Conservation (phyloP, 2,329 filamentous ascomycete species). For the Gliomastix tumulicola region DNA sequence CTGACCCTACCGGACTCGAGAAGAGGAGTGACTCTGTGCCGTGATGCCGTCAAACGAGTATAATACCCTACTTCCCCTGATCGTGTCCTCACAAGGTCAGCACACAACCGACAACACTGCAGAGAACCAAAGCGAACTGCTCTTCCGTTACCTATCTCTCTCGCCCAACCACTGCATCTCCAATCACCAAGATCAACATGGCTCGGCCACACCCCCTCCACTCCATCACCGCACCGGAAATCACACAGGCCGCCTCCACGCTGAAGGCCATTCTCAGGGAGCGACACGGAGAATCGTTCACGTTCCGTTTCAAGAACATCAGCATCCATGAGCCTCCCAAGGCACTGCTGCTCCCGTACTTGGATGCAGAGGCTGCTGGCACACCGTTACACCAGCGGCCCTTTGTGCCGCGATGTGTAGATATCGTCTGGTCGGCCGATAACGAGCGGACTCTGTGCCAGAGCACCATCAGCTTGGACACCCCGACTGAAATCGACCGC, state of each 20-base stretch:
- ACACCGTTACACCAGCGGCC: not conserved
- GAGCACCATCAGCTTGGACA: not conserved
- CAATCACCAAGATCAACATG: too few species aligned
- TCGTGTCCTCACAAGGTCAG: too few species aligned
- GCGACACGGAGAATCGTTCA: not conserved
- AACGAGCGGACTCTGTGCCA: not conserved
- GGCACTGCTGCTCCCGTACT: not conserved
- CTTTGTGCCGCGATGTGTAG: not conserved
- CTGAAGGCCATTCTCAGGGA: not conserved
- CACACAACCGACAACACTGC: too few species aligned
- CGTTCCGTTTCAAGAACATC: constrained; percentile 2
- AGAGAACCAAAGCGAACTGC: too few species aligned
- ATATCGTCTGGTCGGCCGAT: not conserved
- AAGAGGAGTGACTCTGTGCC: too few species aligned
- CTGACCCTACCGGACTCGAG: too few species aligned
- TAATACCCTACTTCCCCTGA: too few species aligned
- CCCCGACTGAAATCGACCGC: not conserved
- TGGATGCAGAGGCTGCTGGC: not conserved
- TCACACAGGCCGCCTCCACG: not conserved
- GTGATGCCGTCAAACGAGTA: too few species aligned
- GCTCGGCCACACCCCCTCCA: not conserved
- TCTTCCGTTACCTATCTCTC: too few species aligned
- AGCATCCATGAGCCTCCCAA: constrained; percentile 1
- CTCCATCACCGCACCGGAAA: not conserved
- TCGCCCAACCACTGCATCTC: too few species aligned